These are phyloP conservation scores for Serendipita indica DNA, from an alignment of 768 basidiomycete species.

Conservation along the genomic window DNA sequence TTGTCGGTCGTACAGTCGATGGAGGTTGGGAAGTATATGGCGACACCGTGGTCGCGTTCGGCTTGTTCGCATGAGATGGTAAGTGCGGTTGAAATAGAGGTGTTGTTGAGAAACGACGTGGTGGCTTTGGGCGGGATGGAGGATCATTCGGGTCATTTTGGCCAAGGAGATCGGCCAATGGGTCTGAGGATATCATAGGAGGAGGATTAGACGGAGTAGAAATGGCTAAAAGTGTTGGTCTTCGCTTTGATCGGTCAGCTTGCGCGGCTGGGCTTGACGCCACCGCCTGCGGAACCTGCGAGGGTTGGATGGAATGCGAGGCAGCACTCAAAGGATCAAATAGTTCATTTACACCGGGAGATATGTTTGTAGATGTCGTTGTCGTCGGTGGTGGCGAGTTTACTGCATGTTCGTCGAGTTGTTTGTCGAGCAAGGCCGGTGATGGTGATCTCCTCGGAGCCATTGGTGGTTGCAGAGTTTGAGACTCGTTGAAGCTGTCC, in stretches of 20 bases:
- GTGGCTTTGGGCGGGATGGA: not conserved
- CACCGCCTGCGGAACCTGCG: not conserved
- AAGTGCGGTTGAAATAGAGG: not conserved
- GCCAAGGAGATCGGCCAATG: not conserved
- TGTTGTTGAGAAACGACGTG: not conserved
- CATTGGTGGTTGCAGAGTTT: not conserved
- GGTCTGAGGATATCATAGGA: not conserved
- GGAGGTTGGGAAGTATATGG: not conserved
- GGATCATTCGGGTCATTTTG: not conserved
- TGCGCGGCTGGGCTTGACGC: not conserved
- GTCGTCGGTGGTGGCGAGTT: not conserved
- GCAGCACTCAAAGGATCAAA: not conserved
- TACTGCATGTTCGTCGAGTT: not conserved
- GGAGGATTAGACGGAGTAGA: not conserved
- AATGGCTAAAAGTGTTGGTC: not conserved
- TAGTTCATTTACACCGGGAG: not conserved
- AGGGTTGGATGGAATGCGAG: not conserved
- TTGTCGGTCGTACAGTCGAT: too few species aligned
- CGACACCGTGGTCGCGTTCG: too few species aligned
- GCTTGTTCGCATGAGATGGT: constrained; percentile 2
- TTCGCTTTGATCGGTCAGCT: not conserved
- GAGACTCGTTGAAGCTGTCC: not conserved
- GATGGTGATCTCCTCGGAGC: not conserved
- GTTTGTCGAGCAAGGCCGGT: not conserved
- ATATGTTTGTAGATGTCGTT: not conserved